Base-by-base conservation (phyloP, 1,139 yeast genomes). In the Suzukiozyma palmioleophila region DNA sequence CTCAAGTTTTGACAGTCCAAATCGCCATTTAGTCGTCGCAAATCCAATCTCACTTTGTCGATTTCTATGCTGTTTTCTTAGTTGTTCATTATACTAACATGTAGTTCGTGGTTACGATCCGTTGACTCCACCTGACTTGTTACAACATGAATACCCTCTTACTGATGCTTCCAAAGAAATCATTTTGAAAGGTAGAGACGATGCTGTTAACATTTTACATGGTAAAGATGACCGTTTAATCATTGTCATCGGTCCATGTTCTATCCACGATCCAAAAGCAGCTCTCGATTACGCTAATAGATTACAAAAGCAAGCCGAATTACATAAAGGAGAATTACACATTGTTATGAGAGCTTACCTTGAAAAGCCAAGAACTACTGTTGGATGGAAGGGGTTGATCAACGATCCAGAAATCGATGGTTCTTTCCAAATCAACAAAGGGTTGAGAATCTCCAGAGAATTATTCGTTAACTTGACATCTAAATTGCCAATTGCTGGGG, bases 331-430 rank as follows among this genome's bases (percentile, higher is more conserved):
- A 41, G 97, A 92, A 50, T 71, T 92, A 48, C 83, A 84, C 39
- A 77, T 92, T 45, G 77, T 92, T 50, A 92, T 92, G 97, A 81
- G 97, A 68, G 97, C 97, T 12, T 92, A 92, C 75, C 75, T 92
- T 54, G 98, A 92, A 66, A 92, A 92, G 67, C 98, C 98, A 57
- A 82, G 98, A 71, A 92, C 98, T 47, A 92, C 97, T 26, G 97
- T 92, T 40, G 98, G 98, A 48, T 92, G 98, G 98, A 92, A 92
- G 70, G 98, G 98, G 49, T 74, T 92, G 57, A 89, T 92, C 60
- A 92, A 92, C 62, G 98, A 92, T 63, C 98, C 98, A 32, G 96
- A 89, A 59, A 81, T 90, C 48, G 90, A 92, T 68, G 84, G 87
- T 56, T 75, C 96, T 38, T 92, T 84, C 78, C 86, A 90, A 62